Percentiles rank a stretch among this genome's conserved stretches.
Evolutionary conservation across 495 filamentous ascomycete species (phyloP).

Genomic region (Hyaloscypha bicolor): DNA sequence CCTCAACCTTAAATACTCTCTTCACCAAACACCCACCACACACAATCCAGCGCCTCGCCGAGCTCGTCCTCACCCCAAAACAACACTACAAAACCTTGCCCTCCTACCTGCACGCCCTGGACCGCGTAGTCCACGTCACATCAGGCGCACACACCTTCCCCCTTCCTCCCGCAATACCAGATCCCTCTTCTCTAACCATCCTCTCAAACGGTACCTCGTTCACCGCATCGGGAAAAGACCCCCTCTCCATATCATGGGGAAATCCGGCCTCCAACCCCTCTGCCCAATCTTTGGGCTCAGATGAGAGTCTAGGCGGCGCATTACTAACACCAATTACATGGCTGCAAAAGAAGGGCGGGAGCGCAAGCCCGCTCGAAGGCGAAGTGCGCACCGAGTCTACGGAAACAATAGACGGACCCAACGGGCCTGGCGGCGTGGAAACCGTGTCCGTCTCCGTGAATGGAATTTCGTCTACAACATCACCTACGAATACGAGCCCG

Average conservation of each 20-base stretch:
- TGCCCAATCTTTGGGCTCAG: constrained; percentile 60
- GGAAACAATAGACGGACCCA: constrained; percentile 70
- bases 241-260: constrained; percentile 35
- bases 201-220: constrained; percentile 34
- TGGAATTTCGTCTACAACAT: constrained; percentile 51
- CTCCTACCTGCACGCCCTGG: constrained; percentile 85
- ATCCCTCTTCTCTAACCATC: constrained; percentile 44
- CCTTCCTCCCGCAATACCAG: constrained; percentile 63
- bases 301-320: constrained; percentile 89
- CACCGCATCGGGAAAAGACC: constrained; percentile 23
- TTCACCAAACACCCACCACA: constrained; percentile 83
- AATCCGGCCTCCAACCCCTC: constrained; percentile 36
- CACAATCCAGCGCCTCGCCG: constrained; percentile 88
- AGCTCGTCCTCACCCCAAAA: constrained; percentile 80
- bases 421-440: constrained; percentile 70
- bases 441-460: constrained; percentile 71
- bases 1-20: constrained; percentile 61
- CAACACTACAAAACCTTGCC: constrained; percentile 79
- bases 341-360: constrained; percentile 47
- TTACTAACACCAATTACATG: constrained; percentile 93
- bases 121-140: constrained; percentile 91
- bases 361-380: constrained; percentile 42
- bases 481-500: constrained; percentile 31
- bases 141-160: constrained; percentile 80
- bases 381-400: constrained; percentile 67